phyloP scores from a whole-genome alignment of 176 grass and related monocot species.

The Chrysopogon serrulatus region DNA sequence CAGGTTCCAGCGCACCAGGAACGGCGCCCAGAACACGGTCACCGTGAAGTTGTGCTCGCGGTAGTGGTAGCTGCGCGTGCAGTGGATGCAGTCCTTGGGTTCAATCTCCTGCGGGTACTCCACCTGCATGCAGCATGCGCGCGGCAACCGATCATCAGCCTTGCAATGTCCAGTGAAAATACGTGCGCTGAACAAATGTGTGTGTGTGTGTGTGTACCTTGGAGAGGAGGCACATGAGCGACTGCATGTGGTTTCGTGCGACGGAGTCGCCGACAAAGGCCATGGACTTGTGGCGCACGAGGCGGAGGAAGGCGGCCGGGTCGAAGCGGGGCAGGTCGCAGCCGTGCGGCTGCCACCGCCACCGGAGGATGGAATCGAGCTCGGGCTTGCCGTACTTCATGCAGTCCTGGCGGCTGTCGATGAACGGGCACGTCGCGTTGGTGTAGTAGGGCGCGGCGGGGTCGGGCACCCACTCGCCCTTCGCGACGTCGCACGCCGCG shows the following conservation, averaged over 20 bases:
- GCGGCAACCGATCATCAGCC: background rate
- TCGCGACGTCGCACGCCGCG: slow-evolving; percentile 33
- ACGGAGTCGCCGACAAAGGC: slow-evolving; percentile 73
- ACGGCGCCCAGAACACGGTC: slow-evolving; percentile 56
- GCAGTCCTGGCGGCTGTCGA: slow-evolving; percentile 67
- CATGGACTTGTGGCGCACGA: slow-evolving; percentile 48
- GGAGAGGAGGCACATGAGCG: slow-evolving; percentile 61
- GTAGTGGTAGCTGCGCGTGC: slow-evolving; percentile 51
- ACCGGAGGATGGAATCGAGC: slow-evolving; percentile 41
- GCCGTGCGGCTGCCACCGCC: slow-evolving; percentile 54
- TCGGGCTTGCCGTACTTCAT: slow-evolving; percentile 62
- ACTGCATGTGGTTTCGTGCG: slow-evolving; percentile 70
- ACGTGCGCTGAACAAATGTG: no score
- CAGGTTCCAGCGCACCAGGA: slow-evolving; percentile 50
- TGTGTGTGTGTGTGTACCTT: background rate
- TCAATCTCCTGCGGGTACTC: slow-evolving; percentile 30
- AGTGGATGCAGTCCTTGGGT: slow-evolving; percentile 46
- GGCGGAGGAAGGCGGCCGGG: slow-evolving; percentile 39
- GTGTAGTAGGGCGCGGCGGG: slow-evolving; percentile 50
- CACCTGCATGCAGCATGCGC: background rate
- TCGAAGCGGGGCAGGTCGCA: slow-evolving; percentile 69
- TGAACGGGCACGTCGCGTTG: slow-evolving; percentile 56
- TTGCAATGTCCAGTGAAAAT: no score
- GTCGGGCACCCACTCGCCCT: slow-evolving; percentile 44
- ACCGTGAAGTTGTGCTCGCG: slow-evolving; percentile 38